These are phyloP conservation scores for Bolboschoenus planiculmis DNA, from an alignment of 176 grass and related monocot genomes.

Conservation along the genomic window DNA sequence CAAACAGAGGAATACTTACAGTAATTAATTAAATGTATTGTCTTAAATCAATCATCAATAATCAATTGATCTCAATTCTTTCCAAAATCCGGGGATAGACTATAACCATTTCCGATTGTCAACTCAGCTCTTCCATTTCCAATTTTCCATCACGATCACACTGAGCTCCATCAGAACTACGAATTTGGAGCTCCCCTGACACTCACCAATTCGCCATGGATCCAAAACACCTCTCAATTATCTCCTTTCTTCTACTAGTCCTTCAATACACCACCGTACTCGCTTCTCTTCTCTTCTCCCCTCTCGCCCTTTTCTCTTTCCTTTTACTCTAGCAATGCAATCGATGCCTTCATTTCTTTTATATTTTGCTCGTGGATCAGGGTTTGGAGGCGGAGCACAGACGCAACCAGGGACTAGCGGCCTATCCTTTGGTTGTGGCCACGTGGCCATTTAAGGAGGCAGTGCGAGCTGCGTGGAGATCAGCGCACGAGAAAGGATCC, in stretches of 20 bases:
- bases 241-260: neutral
- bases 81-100: no score
- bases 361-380: constrained; percentile 26
- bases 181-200: neutral
- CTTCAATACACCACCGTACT: neutral
- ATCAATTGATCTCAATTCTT: no score
- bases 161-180: neutral
- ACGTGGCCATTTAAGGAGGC: constrained; percentile 82
- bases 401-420: neutral
- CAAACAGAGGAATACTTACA: no score
- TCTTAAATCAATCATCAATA: no score
- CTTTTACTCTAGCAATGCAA: neutral
- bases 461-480: constrained; percentile 52
- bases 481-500: constrained; percentile 22
- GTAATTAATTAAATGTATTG: no score
- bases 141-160: neutral
- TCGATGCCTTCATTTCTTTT: neutral
- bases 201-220: neutral
- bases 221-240: neutral
- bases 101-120: neutral
- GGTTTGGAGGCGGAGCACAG: neutral
- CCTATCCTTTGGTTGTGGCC: constrained; percentile 58
- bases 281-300: no score
- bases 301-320: neutral
- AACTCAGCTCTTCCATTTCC: no score